Evolutionary conservation across 805 yeast genomes (phyloP), one percentile per base, ranked within the genome.

Genomic region (Zygoascus ofunaensis): DNA sequence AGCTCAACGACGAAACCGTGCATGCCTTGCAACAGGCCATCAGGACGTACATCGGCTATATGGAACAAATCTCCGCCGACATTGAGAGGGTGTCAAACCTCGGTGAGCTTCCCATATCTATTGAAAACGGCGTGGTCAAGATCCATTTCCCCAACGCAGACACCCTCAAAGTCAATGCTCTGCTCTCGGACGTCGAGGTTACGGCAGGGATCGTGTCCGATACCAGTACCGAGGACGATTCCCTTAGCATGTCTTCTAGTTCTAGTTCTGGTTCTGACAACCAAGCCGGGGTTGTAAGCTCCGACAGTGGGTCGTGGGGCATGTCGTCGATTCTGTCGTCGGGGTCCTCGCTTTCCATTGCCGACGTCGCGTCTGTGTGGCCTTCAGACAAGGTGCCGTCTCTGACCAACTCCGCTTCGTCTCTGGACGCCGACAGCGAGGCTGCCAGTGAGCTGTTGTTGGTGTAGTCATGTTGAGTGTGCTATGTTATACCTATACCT

Each of bases 81-180:
- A 62, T 79, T 26, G 61, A 68, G 49, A 57, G 63, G 19, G 73
- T 77, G 47, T 74, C 77, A 24, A 33, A 30, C 19, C 74, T 80
- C 45, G 92, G 92, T 2, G 77, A 79, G 49, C 73, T 79, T 50
- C 87, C 84, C 5, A 66, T 82, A 44, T 68, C 77, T 39, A 62
- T 74, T 43, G 68, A 68, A 38, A 41, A 45, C 10, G 63, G 68
- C 24, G 56, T 63, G 24, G 54, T 78, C 42, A 65, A 80, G 51
- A 75, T 80, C 12, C 80, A 75, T 57, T 84, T 86, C 64, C 87
- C 90, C 28, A 83, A 82, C 57, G 71, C 82, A 47, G 86, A 82
- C 48, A 62, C 70, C 4, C 65, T 59, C 4, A 77, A 77, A 51
- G 74, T 83, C 53, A 81, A 79, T 53, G 48, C 50, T 18, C 61